A percentile compares a stretch with the other conserved stretches of the same genome.
phyloP scores from a whole-genome alignment of 768 basidiomycete species.

The Royoungia palumana region DNA sequence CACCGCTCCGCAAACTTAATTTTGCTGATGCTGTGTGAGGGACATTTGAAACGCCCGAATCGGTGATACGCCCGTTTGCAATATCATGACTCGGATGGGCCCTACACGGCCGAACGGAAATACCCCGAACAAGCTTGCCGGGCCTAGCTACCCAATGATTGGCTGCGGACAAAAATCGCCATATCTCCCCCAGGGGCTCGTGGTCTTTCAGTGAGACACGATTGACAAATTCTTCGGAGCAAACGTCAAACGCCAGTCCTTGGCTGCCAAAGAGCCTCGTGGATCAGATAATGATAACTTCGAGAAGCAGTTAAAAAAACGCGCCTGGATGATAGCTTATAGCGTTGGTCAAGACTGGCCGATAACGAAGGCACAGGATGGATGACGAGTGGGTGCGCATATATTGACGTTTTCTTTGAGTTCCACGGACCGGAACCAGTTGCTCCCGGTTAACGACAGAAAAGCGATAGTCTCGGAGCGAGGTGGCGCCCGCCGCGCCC shows the following conservation, averaged over 20 bases:
- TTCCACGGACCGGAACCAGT: constrained; percentile 51
- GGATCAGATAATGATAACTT: constrained; percentile 33
- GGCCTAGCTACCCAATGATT: constrained; percentile 33
- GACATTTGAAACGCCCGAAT: constrained; percentile 13
- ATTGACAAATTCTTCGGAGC: constrained; percentile 32
- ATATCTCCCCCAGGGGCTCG: constrained; percentile 50
- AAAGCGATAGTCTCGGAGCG: constrained; percentile 36
- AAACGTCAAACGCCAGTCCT: constrained; percentile 27
- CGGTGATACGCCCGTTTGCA: constrained; percentile 6
- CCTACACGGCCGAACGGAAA: constrained; percentile 17
- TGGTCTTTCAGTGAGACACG: constrained; percentile 33
- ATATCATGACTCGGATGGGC: constrained; percentile 24
- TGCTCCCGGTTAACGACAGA: constrained; percentile 41
- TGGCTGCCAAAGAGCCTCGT: constrained; percentile 31
- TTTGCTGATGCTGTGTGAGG: constrained; percentile 15
- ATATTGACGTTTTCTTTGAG: constrained; percentile 28
- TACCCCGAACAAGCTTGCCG: constrained; percentile 41
- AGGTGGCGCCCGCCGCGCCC: constrained; percentile 20
- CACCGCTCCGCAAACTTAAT: constrained; percentile 18
- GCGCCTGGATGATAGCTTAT: constrained; percentile 31
- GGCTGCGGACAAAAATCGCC: constrained; percentile 45
- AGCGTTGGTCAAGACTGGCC: constrained; percentile 18
- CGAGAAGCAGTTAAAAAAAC: constrained; percentile 19
- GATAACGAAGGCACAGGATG: constrained; percentile 28
- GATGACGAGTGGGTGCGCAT: too few relatives aligned